Base-by-base conservation (phyloP, 2,329 filamentous ascomycete genomes). In the Claviceps arundinis region DNA sequence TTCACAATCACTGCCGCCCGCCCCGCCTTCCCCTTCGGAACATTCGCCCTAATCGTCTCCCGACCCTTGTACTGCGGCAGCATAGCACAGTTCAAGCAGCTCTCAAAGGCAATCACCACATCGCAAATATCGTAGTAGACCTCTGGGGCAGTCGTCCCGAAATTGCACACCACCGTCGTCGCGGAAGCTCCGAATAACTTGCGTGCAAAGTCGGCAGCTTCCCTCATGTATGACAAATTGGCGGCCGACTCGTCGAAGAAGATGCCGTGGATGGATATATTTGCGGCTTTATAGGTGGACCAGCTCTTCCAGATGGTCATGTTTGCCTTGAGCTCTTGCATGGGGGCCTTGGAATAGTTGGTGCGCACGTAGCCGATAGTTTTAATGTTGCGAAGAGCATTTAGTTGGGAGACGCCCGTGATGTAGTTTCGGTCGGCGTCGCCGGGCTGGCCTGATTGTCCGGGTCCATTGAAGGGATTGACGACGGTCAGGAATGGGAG, bases 361-460 rank as follows among this genome's bases (percentile, higher is more conserved):
- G 57, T 61, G 19, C 55, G 57, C 4, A 61, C 58, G 26, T 61
- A 61, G n/a, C 60, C 59, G 5, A 61, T 51, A 2, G 57, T 60
- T 8, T 58, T 55, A 13, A 60, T 55, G 16, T 61, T 61, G 14
- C 13, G 6, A 19, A 55, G 52, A 3, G 50, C 50, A 42, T 61
- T 61, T 13, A 61, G 56, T 43, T 58, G 54, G 11, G 58, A 57
- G 5, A 57, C 48, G 26, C 58, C 59, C 38, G 55, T 52, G 37
- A 61, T 57, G 46, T 57, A 54, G 55, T 61, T 61, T 22, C 38
- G 26, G 37, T 61, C 60, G 37, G 53, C 52, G 30, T 60, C 55
- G 5, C 55, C 59, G 9, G 59, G 58, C 22, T 56, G 48, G 17
- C 52, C 52, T 8, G 52, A 56, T 7, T 17, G 14, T 1, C 59